Evolutionary conservation across 768 basidiomycete genomes (phyloP), one percentile per base, ranked within the genome.

Genomic region (Lentinus brumalis): DNA sequence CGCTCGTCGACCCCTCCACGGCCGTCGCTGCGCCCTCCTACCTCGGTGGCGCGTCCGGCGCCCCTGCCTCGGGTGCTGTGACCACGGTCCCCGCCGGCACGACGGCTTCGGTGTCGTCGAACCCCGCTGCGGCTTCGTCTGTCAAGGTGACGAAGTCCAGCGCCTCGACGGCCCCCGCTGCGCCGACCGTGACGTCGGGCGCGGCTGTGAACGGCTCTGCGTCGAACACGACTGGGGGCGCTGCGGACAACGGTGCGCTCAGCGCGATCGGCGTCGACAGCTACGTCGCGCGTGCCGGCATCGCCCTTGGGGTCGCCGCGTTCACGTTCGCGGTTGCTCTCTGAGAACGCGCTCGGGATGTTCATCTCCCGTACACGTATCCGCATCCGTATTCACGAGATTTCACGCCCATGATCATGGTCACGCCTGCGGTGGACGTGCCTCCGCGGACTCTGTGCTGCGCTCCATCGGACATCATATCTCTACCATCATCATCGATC

Each of bases 1-100:
- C 74, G 7, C 82, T 94, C 55, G 64, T 67, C 47, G 75, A 73
- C 42, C 77, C 85, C 50, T 70, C 83, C 11, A 71, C 75, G 11
- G 73, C 72, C 9, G 57, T 62, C 39, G 57, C 71, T n/a, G 50
- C 75, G 5, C 69, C 70, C 31, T 39, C 61, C 7, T 51, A 68
- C 51, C 56, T 56, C 32, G 21, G 56, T 9, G 29, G 62, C 11
- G 44, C 66, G 10, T 53, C 61, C 38, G 38, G 53, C 35, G 40
- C 45, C 21, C 55, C 57, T 29, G 42, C 49, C 16, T 7, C 35
- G 35, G 35, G 35, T 35, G 35, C 35, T 10, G 57, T 67, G 8
- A 44, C 42, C 12, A 30, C 65, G n/a, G 10, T 64, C 30, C 31
- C 60, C 35, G 41, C 53, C 16, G 42, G 44, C 10, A 21, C 57